These are phyloP conservation scores for Macrophomina phaseolina DNA, from an alignment of 2,329 filamentous ascomycete genomes.

Conservation along the genomic window DNA sequence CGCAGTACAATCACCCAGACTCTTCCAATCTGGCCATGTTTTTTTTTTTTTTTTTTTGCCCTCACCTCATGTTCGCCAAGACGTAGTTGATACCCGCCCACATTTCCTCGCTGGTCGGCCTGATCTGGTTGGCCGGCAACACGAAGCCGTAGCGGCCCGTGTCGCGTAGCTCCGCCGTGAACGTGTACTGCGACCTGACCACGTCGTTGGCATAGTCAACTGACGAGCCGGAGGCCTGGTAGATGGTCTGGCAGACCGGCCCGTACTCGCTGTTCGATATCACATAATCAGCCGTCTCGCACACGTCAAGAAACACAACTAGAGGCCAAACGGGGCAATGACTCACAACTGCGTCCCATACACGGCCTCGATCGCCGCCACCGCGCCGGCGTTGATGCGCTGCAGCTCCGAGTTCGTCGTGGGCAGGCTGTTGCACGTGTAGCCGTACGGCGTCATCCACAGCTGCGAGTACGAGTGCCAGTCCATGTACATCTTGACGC, in stretches of 20 bases:
- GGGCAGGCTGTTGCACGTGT: slow-evolving; percentile 58
- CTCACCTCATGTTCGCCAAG: slow-evolving; percentile 28
- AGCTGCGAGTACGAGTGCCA: slow-evolving; percentile 62
- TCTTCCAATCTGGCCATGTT: too few relatives aligned
- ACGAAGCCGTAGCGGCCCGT: slow-evolving; percentile 57
- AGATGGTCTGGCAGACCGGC: slow-evolving; percentile 66
- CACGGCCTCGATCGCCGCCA: slow-evolving; percentile 59
- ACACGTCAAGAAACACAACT: too few relatives aligned
- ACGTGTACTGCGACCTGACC: slow-evolving; percentile 50
- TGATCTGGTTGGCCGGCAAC: slow-evolving; percentile 56
- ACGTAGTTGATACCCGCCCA: slow-evolving; percentile 43
- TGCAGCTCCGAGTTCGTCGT: slow-evolving; percentile 57
- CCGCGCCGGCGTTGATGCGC: slow-evolving; percentile 55
- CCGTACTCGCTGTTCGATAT: slow-evolving; percentile 36
- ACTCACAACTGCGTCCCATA: slow-evolving; percentile 34
- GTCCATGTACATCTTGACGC: slow-evolving; percentile 68
- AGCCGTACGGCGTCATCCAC: slow-evolving; percentile 57
- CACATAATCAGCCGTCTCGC: too few relatives aligned
- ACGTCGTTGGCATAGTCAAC: slow-evolving; percentile 54
- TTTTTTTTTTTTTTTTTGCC: neutral
- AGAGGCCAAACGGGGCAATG: too few relatives aligned
- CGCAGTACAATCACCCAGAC: too few relatives aligned
- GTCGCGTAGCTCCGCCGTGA: slow-evolving; percentile 58
- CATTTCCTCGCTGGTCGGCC: slow-evolving; percentile 54
- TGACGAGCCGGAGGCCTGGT: slow-evolving; percentile 58